Evolutionary conservation across 2,329 filamentous ascomycete genomes (phyloP), one percentile per base, ranked within the genome.

Genomic region (Mycosphaerelloides madeirae): DNA sequence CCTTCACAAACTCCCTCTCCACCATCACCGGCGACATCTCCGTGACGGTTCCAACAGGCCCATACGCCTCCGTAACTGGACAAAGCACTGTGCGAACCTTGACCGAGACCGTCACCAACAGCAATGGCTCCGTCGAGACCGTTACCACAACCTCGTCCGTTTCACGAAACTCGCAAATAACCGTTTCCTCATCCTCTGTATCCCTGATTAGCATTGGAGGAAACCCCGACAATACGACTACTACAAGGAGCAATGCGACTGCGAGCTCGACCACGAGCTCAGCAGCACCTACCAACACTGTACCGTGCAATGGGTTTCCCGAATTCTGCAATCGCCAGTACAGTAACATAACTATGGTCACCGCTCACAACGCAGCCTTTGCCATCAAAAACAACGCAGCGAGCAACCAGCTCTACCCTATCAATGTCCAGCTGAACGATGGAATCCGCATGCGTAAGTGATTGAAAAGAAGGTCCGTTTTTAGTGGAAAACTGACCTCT

Each of bases 361-460:
- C 78, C 15, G 81, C 83, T 14, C 87, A 94, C 69, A 94, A 94
- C 70, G 87, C 85, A 32, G 85, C 86, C 9, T 94, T 94, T 62
- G 75, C 83, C 31, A 72, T 77, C 7, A 63, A 74, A 13, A 84
- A 84, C 55, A 90, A 85, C 64, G 78, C 83, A 8, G 87, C 82
- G 12, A 78, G 84, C 43, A 94, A 94, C 66, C 87, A 94, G 68
- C 73, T 74, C 20, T 73, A 85, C 34, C 65, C 72, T 15, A 85
- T 93, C 38, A 75, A 72, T 11, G 70, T 76, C 28, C 88, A 94
- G 68, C 73, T 94, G 49, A 78, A 93, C 61, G 87, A 94, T 60
- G 87, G 87, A 22, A 69, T 85, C 29, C 79, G 76, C 43, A 77
- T 78, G 73, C 58, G 72, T 75, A 67, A 55, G 71, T 64, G 1